phyloP scores from a whole-genome alignment of 257 asterid species.

The Plantago ovata region DNA sequence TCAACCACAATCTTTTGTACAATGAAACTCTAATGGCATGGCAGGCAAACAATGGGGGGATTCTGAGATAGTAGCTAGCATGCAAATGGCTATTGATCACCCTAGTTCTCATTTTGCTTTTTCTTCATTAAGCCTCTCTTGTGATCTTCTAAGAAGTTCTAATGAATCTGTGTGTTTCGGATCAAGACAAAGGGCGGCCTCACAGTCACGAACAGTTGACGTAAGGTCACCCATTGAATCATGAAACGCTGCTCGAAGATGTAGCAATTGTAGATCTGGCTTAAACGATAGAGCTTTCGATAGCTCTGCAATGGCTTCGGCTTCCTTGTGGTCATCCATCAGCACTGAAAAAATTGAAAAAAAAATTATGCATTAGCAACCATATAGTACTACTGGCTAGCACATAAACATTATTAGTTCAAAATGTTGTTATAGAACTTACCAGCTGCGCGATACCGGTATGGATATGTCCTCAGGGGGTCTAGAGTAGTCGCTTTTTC shows the following conservation, averaged over 20 bases:
- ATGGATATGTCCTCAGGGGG: conserved; percentile 91
- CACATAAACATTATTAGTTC: background rate
- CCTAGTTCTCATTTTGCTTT: conserved; percentile 26
- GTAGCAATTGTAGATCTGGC: conserved; percentile 80
- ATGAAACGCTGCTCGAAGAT: conserved; percentile 90
- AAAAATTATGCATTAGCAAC: conserved; percentile 1
- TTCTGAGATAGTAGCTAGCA: background rate
- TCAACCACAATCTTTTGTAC: background rate
- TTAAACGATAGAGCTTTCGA: conserved; percentile 74
- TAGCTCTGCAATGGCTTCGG: conserved; percentile 79
- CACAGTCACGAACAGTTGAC: conserved; percentile 72
- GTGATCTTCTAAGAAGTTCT: conserved; percentile 57
- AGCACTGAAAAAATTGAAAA: conserved; percentile 37
- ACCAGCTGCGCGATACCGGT: conserved; percentile 93
- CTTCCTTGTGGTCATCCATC: conserved; percentile 94
- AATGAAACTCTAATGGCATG: background rate
- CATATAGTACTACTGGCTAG: background rate
- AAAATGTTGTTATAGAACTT: conserved; percentile 30
- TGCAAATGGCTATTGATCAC: conserved; percentile 20
- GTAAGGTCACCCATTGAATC: conserved; percentile 65
- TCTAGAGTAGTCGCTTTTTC: conserved; percentile 74
- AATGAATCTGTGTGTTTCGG: conserved; percentile 65
- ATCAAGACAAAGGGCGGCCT: conserved; percentile 89
- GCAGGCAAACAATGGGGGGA: background rate
- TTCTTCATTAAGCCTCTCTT: conserved; percentile 42